A percentile compares a stretch with the other conserved stretches of the same genome.
phyloP scores from a whole-genome alignment of 23 red algal genomes.

The Gracilaria caudata region DNA sequence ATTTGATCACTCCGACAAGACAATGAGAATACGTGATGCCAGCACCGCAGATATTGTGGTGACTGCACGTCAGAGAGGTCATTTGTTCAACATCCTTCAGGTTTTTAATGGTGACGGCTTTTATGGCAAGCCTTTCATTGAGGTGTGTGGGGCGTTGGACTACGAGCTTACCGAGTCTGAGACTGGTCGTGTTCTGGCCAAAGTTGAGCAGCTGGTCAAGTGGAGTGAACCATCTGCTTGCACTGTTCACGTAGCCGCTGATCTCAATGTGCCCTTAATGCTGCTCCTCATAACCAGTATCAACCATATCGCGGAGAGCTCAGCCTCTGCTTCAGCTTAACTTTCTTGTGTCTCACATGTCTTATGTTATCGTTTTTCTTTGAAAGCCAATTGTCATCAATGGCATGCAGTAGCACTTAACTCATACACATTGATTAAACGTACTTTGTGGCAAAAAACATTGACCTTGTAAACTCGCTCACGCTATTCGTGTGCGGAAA shows the following conservation, averaged over 20 bases:
- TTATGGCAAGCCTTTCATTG: slow-evolving; percentile 20
- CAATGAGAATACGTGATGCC: slow-evolving; percentile 41
- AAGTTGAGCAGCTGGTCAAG: slow-evolving; percentile 1
- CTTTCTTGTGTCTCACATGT: background rate
- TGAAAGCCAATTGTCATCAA: background rate
- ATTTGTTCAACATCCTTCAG: slow-evolving; percentile 10
- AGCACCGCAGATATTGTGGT: background rate
- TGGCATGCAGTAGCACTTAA: background rate
- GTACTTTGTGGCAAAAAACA: too few species aligned
- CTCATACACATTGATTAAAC: background rate
- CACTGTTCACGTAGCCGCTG: slow-evolving; percentile 22
- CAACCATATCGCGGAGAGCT: slow-evolving; percentile 10
- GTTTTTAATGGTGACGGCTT: slow-evolving; percentile 36
- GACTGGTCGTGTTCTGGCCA: slow-evolving; percentile 12
- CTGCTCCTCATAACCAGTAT: slow-evolving; percentile 13
- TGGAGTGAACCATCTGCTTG: slow-evolving; percentile 22
- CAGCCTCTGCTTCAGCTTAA: background rate
- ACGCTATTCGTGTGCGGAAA: too few species aligned
- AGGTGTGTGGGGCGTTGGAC: slow-evolving; percentile 20
- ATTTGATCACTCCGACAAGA: slow-evolving; percentile 12
- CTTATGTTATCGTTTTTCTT: background rate
- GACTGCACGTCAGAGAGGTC: slow-evolving; percentile 18
- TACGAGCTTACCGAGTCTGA: slow-evolving; percentile 13
- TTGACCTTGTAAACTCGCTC: background rate
- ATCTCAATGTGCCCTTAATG: background rate